Base-by-base conservation (phyloP, 345 rosid genomes). In the Kandelia obovata region DNA sequence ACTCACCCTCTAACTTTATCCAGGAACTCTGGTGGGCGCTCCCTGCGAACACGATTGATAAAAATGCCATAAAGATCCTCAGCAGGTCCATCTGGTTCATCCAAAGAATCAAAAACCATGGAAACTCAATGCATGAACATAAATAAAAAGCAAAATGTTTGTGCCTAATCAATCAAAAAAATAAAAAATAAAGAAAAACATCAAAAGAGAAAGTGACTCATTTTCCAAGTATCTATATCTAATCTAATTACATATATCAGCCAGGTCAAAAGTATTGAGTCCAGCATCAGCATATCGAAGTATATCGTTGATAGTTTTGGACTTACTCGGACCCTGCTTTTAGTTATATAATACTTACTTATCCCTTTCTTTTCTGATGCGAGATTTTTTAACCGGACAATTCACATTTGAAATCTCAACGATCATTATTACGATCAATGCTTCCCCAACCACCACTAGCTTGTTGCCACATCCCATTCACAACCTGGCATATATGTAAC, bases 11-110 rank as follows among this genome's bases (percentile, higher is more conserved):
- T 85, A 68, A 91, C 55, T 43, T 78, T 88, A 7, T 87, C 96
- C 78, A 87, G 75, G 53, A 76, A 79, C 72, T 93, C 98, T 0
- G 89, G 90, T 5, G 91, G 90, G 13, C 94, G 87, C 47, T 93
- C 97, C 56, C 89, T 67, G 66, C 94, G 94, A 73, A 93, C 84
- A 61, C 88, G 73, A 66, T 89, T 89, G 82, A 93, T 85, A 75
- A 91, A 91, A 76, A 91, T 85, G 61, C 98, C 98, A 77, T 89
- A 91, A 66, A 93, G 93, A 84, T 93, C 98, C 78, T 93, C 96
- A 28, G 98, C 94, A 77, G 96, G 97, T 37, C 97, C 97, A 79
- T 91, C 97, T 93, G 51, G 66, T 53, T 72, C 66, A 58, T 28
- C 20, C 10, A 56, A 67, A 25, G 43, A 58, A 46, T 35, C 27